Conservation (phyloP, 257 asterid genomes). For the Sherardia arvensis region DNA sequence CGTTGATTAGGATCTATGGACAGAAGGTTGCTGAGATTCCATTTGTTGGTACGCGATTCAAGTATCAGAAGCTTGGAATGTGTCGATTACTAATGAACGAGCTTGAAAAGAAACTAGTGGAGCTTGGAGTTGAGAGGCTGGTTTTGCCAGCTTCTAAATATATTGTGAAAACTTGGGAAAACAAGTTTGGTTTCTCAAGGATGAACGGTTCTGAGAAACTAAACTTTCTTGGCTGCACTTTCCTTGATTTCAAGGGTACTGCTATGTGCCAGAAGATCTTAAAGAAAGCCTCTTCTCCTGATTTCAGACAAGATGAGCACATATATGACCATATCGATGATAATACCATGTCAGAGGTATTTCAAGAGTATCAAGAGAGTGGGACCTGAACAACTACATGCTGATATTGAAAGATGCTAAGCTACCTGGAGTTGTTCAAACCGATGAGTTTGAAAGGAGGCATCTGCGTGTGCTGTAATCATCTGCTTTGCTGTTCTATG, state of each 20-base stretch:
- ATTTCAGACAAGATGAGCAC: no score
- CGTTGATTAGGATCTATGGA: conserved; percentile 73
- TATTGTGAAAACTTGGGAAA: conserved; percentile 51
- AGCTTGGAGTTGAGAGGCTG: conserved; percentile 72
- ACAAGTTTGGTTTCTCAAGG: no score
- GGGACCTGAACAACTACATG: no score
- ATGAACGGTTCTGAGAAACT: conserved; percentile 72
- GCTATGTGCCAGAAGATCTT: conserved; percentile 64
- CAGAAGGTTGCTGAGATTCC: conserved; percentile 84
- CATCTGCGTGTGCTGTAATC: no score
- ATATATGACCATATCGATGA: no score
- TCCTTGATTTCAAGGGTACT: conserved; percentile 80
- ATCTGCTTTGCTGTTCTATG: no score
- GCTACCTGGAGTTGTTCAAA: no score
- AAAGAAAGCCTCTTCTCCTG: no score
- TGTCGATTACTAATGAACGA: conserved; percentile 75
- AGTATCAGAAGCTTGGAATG: conserved; percentile 87
- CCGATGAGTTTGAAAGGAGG: no score
- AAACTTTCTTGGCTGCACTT: conserved; percentile 41
- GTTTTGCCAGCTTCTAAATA: conserved; percentile 76
- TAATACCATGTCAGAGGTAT: no score
- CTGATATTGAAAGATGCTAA: no score
- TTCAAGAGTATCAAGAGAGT: no score
- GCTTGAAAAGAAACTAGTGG: conserved; percentile 76
- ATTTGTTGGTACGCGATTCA: conserved; percentile 75